Evolutionary conservation across 2,329 filamentous ascomycete species (phyloP).

Genomic region (Microcyclospora pomicola): DNA sequence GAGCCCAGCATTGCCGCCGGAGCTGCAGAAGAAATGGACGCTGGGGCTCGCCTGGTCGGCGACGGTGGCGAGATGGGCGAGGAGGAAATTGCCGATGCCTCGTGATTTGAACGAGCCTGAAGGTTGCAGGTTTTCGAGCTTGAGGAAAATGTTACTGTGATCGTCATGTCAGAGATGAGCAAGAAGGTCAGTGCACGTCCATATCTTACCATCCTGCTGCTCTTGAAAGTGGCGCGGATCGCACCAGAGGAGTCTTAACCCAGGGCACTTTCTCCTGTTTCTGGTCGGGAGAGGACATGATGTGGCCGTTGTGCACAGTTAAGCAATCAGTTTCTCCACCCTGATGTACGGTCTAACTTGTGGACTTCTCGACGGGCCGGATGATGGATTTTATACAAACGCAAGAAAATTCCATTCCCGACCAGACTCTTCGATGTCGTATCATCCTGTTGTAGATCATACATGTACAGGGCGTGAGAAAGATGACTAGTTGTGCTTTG

Average conservation of each 20-base stretch:
- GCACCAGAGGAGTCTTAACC: slow-evolving; percentile 57
- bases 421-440: too few species aligned
- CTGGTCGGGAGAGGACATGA: too few species aligned
- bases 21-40: slow-evolving; percentile 64
- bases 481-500: too few species aligned
- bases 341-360: too few species aligned
- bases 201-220: slow-evolving; percentile 54
- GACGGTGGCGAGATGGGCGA: slow-evolving; percentile 32
- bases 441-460: too few species aligned
- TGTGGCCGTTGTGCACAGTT: too few species aligned
- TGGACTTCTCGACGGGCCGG: too few species aligned
- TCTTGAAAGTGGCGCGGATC: slow-evolving; percentile 52
- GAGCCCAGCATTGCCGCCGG: slow-evolving; percentile 72
- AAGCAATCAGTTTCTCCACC: too few species aligned
- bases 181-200: slow-evolving; percentile 1
- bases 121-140: slow-evolving; percentile 74
- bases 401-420: too few species aligned
- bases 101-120: slow-evolving; percentile 74
- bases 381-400: too few species aligned
- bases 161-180: slow-evolving; percentile 26
- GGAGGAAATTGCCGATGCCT: slow-evolving; percentile 60
- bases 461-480: too few species aligned
- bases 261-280: slow-evolving; percentile 35
- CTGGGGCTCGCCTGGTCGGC: slow-evolving; percentile 1
- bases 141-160: slow-evolving; percentile 62